Conservation (phyloP, 1,139 yeast genomes). For the Saccharomyces hybrid region DNA sequence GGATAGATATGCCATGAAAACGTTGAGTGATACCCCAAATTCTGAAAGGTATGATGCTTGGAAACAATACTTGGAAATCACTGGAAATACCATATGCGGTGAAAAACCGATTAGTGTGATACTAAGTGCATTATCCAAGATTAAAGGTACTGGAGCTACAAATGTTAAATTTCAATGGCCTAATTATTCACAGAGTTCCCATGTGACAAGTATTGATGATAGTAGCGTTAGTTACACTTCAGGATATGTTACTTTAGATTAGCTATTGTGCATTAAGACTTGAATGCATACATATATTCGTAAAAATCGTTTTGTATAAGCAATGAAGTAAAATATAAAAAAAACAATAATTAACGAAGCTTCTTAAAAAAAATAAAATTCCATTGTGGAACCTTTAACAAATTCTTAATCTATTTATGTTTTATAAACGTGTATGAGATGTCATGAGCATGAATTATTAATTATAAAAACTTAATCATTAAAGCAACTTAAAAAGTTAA, state of each 20-base stretch:
- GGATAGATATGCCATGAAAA: conserved; percentile 62
- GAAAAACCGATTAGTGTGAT: conserved; percentile 71
- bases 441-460: not conserved
- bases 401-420: not conserved
- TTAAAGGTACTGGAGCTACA: conserved; percentile 11
- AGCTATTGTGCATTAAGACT: not conserved
- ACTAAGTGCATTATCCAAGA: conserved; percentile 33
- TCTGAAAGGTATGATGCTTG: conserved; percentile 41
- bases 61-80: conserved; percentile 53
- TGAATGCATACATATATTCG: not conserved
- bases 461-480: not conserved
- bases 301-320: too few relatives aligned
- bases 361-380: not conserved
- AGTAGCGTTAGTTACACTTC: conserved; percentile 89
- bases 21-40: conserved; percentile 46
- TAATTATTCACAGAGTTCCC: conserved; percentile 73
- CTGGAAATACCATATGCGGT: conserved; percentile 93
- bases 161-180: conserved; percentile 53
- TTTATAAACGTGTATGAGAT: conserved; percentile 1
- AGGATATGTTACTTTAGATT: conserved; percentile 41
- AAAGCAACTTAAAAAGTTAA: not conserved
- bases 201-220: conserved; percentile 44
- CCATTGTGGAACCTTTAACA: not conserved
- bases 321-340: not conserved
- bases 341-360: not conserved